Base-by-base conservation (phyloP, 192 early-diverging fungal genomes). In the Gaertneriomyces sp. region DNA sequence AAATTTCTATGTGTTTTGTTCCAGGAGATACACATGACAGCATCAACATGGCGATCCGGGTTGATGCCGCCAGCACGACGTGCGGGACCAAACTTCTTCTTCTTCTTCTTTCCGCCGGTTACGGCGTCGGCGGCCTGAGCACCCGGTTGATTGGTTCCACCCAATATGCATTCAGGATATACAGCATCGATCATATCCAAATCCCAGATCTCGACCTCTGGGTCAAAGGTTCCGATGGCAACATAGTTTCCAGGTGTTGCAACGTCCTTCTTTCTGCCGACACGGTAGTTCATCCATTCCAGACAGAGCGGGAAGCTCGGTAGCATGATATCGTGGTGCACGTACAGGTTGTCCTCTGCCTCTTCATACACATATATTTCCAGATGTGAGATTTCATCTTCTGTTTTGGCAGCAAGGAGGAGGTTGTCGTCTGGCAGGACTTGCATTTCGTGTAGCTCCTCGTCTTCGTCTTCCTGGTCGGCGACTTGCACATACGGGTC, bases 121-220 rank as follows among this genome's bases (percentile, higher is more conserved):
- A 33, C 25, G 25, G 25, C 25, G 79, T 74, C 44, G 71, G 64
- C 45, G 14, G 45, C 33, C 17, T 45, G 60, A 40, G 14, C 20
- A 7, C 17, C 40, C 10, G 76, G 65, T n/a, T 64, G 58, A 8
- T 69, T 53, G 8, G 39, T 49, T 11, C 80, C 82, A 9, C 97
- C 97, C 0, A 99, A 80, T 38, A 99, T 89, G 42, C 89, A 77
- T 59, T 93, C 87, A 5, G 98, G 98, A 70, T 91, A 96, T 81
- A 92, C 87, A 42, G 84, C 81, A 72, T 99, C 98, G 16, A 96
- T 71, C 1, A 80, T 83, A 64, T 99, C 98, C 45, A 98, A 75
- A 76, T 98, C 90, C 98, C 98, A 99, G 68, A 99, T 94, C 72
- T 99, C 98, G 54, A 99, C 96, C 60, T 89, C 88, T 2, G 98